These are phyloP conservation scores for Podaxis sp. DNA, from an alignment of 768 basidiomycete genomes.

Conservation along the genomic window DNA sequence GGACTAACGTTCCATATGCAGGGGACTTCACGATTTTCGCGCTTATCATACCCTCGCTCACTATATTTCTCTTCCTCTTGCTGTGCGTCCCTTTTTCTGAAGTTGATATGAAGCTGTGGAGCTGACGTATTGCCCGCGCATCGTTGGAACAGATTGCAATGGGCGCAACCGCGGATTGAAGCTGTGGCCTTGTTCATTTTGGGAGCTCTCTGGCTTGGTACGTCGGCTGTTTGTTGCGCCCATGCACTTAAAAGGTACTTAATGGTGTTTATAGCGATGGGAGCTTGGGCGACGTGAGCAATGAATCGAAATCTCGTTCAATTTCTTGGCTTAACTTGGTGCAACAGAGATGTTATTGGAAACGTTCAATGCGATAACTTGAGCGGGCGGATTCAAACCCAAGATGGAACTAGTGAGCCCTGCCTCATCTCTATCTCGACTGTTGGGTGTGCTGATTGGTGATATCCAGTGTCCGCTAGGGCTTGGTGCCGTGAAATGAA, in stretches of 20 bases:
- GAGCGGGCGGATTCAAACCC: constrained; percentile 38
- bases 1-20: constrained; percentile 24
- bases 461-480: constrained; percentile 45
- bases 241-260: constrained; percentile 9
- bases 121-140: neutral
- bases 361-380: constrained; percentile 55
- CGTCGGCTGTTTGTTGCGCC: constrained; percentile 23
- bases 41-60: constrained; percentile 61
- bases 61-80: constrained; percentile 60
- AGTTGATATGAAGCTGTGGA: neutral
- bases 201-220: constrained; percentile 69
- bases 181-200: constrained; percentile 51
- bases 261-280: constrained; percentile 51
- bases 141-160: constrained; percentile 52
- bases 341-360: constrained; percentile 66
- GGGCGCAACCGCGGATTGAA: constrained; percentile 67
- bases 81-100: constrained; percentile 38
- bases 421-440: neutral
- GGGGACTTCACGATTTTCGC: constrained; percentile 73
- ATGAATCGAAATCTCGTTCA: neutral
- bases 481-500: constrained; percentile 79
- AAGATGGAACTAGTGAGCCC: constrained; percentile 51
- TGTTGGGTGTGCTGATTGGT: constrained; percentile 10
- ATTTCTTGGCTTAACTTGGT: neutral
- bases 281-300: constrained; percentile 69